These are phyloP conservation scores for Claviceps sp. DNA, from an alignment of 2,329 filamentous ascomycete species.

Conservation along the genomic window DNA sequence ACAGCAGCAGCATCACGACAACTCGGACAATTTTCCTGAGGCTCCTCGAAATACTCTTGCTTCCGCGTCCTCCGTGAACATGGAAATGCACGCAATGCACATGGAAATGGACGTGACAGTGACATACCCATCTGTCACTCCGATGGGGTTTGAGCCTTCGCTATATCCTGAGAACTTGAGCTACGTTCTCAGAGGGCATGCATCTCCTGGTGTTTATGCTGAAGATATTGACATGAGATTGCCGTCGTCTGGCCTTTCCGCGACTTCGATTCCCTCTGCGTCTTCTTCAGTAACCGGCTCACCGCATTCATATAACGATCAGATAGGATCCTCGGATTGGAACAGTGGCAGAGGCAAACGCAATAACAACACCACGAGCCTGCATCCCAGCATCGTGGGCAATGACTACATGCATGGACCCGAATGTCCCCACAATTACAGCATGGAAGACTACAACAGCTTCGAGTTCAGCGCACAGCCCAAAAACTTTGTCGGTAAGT, in stretches of 20 bases:
- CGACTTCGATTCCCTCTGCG: constrained; percentile 47
- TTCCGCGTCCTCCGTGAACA: constrained; percentile 29
- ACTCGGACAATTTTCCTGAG: constrained; percentile 34
- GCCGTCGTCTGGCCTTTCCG: constrained; percentile 46
- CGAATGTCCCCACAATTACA: constrained; percentile 38
- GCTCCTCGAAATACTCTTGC: constrained; percentile 26
- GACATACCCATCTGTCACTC: constrained; percentile 16
- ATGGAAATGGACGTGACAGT: constrained; percentile 9
- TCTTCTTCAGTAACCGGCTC: constrained; percentile 56
- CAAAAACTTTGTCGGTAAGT: constrained; percentile 47
- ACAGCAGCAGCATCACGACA: constrained; percentile 20
- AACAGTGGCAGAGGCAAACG: constrained; percentile 18
- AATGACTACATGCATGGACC: constrained; percentile 38
- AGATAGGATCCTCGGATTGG: constrained; percentile 48
- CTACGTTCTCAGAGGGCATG: constrained; percentile 32
- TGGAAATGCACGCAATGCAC: constrained; percentile 28
- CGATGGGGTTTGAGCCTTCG: constrained; percentile 31
- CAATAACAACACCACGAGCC: constrained; percentile 33
- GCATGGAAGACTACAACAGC: constrained; percentile 36
- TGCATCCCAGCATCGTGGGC: constrained; percentile 51
- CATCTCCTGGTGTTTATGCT: constrained; percentile 34
- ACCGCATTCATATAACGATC: constrained; percentile 48
- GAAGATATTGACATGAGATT: constrained; percentile 38
- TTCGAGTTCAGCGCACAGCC: constrained; percentile 31
- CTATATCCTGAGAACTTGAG: constrained; percentile 32